A percentile compares a stretch with the other conserved stretches of the same genome.
Evolutionary conservation across 352 stramenopile species (phyloP).

Genomic region (Plasmopara viticola): DNA sequence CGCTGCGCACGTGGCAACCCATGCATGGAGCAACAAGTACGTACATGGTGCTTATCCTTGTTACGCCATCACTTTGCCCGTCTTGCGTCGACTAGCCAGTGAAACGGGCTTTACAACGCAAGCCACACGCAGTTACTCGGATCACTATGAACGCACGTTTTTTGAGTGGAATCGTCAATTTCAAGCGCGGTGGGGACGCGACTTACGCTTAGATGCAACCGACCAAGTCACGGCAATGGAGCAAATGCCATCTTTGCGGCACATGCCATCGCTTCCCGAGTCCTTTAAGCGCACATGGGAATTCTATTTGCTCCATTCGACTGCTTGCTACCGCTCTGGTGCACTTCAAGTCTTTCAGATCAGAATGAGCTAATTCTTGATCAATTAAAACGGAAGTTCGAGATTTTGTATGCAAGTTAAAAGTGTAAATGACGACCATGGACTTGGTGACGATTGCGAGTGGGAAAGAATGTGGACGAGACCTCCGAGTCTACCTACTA

Average conservation of each 20-base stretch:
- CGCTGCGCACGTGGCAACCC: slow-evolving; percentile 54
- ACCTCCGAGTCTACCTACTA: slow-evolving; percentile 56
- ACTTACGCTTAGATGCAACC: slow-evolving; percentile 8
- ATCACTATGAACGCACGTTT: slow-evolving; percentile 83
- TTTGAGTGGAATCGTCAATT: slow-evolving; percentile 82
- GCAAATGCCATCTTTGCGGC: slow-evolving; percentile 4
- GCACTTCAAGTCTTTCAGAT: slow-evolving; percentile 69
- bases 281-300: slow-evolving; percentile 85
- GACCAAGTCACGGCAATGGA: slow-evolving; percentile 2
- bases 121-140: slow-evolving; percentile 59
- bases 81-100: slow-evolving; percentile 38
- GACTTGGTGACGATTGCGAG: slow-evolving; percentile 13
- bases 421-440: slow-evolving; percentile 4
- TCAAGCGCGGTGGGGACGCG: slow-evolving; percentile 42
- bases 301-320: slow-evolving; percentile 68
- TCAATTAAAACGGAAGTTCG: too few species aligned
- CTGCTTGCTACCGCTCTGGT: too few species aligned
- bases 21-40: slow-evolving; percentile 84
- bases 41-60: slow-evolving; percentile 59
- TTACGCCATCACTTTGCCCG: slow-evolving; percentile 44
- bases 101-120: slow-evolving; percentile 56
- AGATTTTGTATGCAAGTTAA: background rate
- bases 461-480: slow-evolving; percentile 77
- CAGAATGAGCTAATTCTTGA: slow-evolving; percentile 30
- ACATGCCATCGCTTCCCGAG: slow-evolving; percentile 42